A percentile compares a stretch with the other conserved stretches of the same genome.
Conservation (phyloP, 495 filamentous ascomycete genomes). For the Tuber borchii region DNA sequence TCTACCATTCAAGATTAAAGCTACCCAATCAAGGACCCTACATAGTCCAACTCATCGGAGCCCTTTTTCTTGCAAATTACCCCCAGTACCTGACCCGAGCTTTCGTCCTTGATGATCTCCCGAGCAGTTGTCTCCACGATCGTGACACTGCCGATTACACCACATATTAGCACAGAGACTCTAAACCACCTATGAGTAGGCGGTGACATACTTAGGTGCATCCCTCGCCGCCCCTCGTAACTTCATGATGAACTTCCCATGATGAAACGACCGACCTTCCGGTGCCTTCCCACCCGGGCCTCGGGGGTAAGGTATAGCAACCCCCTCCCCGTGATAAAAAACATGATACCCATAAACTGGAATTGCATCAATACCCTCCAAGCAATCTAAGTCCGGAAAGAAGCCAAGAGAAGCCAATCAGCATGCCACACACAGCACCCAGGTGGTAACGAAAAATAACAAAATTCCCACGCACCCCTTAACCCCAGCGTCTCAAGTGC, state of each 20-base stretch:
- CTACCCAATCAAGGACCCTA: slow-evolving; percentile 14
- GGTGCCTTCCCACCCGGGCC: slow-evolving; percentile 45
- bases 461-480: slow-evolving; percentile 26
- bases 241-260: slow-evolving; percentile 74
- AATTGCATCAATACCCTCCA: slow-evolving; percentile 85
- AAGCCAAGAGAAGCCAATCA: slow-evolving; percentile 7
- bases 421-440: slow-evolving; percentile 8
- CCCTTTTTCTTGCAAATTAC: slow-evolving; percentile 37
- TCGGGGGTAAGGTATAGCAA: slow-evolving; percentile 68
- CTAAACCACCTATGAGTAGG: slow-evolving; percentile 29
- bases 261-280: slow-evolving; percentile 69
- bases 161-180: slow-evolving; percentile 20
- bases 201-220: slow-evolving; percentile 40
- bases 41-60: slow-evolving; percentile 34
- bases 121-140: slow-evolving; percentile 50
- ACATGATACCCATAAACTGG: slow-evolving; percentile 78
- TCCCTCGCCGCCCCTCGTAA: slow-evolving; percentile 53
- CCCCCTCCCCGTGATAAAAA: slow-evolving; percentile 69
- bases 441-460: not conserved
- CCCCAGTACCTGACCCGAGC: slow-evolving; percentile 44
- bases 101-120: slow-evolving; percentile 46
- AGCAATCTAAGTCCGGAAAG: slow-evolving; percentile 51
- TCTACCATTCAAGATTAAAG: not conserved
- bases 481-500: slow-evolving; percentile 78
- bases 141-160: slow-evolving; percentile 44